Evolutionary conservation across 768 basidiomycete species (phyloP).

Genomic region (Russula sp.): DNA sequence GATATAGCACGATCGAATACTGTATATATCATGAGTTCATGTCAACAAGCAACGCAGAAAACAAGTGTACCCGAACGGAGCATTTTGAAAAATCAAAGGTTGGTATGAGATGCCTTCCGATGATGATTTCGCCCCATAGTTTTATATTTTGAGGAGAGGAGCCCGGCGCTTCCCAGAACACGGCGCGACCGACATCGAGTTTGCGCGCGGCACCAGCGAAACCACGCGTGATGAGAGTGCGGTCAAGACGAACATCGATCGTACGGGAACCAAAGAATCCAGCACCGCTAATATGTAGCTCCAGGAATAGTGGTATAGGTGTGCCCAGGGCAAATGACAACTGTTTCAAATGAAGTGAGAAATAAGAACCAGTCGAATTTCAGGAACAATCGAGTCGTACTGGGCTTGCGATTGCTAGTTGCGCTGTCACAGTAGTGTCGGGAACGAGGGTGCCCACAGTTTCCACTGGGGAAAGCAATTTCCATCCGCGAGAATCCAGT

Average conservation of each 20-base stretch:
- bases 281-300: not conserved
- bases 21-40: slow-evolving; percentile 1
- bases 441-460: slow-evolving; percentile 1
- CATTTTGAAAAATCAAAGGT: slow-evolving; percentile 17
- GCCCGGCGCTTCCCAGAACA: slow-evolving; percentile 11
- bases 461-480: slow-evolving; percentile 17
- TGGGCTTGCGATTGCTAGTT: slow-evolving; percentile 15
- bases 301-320: slow-evolving; percentile 18
- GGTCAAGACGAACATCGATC: slow-evolving; percentile 17
- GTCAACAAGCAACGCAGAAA: not conserved
- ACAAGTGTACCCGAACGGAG: slow-evolving; percentile 1
- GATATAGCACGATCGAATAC: slow-evolving; percentile 16
- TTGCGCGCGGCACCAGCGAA: not conserved
- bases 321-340: slow-evolving; percentile 18
- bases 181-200: slow-evolving; percentile 8
- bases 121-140: slow-evolving; percentile 16
- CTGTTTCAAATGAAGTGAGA: not conserved
- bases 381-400: not conserved
- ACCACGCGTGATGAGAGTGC: slow-evolving; percentile 6
- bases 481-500: slow-evolving; percentile 24
- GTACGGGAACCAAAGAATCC: not conserved
- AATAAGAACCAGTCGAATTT: not conserved
- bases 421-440: not conserved
- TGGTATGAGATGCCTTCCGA: slow-evolving; percentile 4
- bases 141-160: not conserved